Conservation (phyloP, 2,329 filamentous ascomycete genomes). For the Ramularia endophylla region DNA sequence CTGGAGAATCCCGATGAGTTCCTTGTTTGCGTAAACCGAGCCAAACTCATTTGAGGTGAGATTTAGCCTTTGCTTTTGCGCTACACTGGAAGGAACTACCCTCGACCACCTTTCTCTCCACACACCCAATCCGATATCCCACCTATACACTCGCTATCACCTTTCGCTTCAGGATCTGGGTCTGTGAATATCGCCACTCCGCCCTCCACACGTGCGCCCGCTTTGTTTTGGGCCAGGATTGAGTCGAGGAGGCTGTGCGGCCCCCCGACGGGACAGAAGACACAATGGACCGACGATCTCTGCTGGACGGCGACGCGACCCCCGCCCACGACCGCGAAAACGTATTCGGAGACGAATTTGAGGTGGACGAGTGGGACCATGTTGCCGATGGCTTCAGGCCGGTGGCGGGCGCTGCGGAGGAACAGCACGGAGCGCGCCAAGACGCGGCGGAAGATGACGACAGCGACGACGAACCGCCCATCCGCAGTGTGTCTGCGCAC, state of each 20-base stretch:
- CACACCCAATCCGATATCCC: no score
- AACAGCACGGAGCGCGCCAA: slow-evolving; percentile 15
- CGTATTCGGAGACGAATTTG: slow-evolving; percentile 46
- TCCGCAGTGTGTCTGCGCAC: slow-evolving; percentile 28
- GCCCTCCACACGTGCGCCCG: not conserved
- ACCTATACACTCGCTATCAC: no score
- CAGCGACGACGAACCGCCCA: slow-evolving; percentile 22
- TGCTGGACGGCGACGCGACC: slow-evolving; percentile 25
- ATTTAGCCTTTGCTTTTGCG: no score
- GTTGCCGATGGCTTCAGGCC: slow-evolving; percentile 44
- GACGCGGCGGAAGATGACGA: slow-evolving; percentile 10
- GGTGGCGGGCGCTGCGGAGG: slow-evolving; percentile 24
- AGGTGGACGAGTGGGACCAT: slow-evolving; percentile 38
- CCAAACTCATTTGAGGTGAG: no score
- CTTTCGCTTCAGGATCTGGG: no score
- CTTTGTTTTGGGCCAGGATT: slow-evolving; percentile 9
- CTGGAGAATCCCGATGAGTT: no score
- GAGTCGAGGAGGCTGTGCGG: slow-evolving; percentile 17
- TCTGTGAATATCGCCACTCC: no score
- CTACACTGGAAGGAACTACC: no score
- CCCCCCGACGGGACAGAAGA: slow-evolving; percentile 13
- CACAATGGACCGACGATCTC: slow-evolving; percentile 23
- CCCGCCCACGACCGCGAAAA: slow-evolving; percentile 33
- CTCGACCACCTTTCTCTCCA: no score
- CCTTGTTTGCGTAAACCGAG: no score